Percentiles rank a stretch among this genome's conserved stretches.
Conservation (phyloP, 2,329 filamentous ascomycete genomes). For the Nectriaceae sp. region DNA sequence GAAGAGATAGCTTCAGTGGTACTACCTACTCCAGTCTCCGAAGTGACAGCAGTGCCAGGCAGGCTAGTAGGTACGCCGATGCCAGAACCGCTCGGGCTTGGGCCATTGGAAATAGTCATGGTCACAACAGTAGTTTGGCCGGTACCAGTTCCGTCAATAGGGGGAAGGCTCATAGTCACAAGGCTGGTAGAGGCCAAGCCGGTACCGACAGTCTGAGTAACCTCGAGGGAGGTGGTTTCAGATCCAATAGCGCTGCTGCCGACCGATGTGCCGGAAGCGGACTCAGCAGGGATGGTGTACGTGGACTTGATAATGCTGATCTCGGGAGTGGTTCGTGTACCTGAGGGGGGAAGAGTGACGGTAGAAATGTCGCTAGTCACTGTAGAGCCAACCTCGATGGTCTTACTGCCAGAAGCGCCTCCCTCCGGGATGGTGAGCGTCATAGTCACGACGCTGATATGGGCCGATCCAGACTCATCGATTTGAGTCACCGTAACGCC, state of each 20-base stretch:
- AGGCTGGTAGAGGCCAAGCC: background rate
- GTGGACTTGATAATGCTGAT: background rate
- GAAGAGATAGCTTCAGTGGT: background rate
- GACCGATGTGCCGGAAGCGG: background rate
- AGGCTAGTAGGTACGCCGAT: background rate
- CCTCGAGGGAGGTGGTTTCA: background rate
- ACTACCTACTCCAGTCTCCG: background rate
- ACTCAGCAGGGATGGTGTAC: background rate
- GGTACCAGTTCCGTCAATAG: background rate
- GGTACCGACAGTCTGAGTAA: background rate
- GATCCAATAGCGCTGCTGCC: too few species aligned
- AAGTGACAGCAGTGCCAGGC: background rate
- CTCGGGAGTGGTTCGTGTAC: background rate
- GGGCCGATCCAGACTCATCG: slow-evolving; percentile 11
- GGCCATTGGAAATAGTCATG: background rate
- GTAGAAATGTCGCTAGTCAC: background rate
- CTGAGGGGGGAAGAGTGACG: background rate
- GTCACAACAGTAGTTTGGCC: background rate
- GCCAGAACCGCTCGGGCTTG: background rate
- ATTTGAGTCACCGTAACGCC: slow-evolving; percentile 10
- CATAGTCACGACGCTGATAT: slow-evolving; percentile 13
- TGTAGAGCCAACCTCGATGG: background rate
- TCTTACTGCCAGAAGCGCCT: background rate
- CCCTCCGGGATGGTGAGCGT: slow-evolving; percentile 10
- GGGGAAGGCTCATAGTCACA: background rate